Evolutionary conservation across 169 alveolate species (phyloP).

Genomic region (Plasmodium berghei): DNA sequence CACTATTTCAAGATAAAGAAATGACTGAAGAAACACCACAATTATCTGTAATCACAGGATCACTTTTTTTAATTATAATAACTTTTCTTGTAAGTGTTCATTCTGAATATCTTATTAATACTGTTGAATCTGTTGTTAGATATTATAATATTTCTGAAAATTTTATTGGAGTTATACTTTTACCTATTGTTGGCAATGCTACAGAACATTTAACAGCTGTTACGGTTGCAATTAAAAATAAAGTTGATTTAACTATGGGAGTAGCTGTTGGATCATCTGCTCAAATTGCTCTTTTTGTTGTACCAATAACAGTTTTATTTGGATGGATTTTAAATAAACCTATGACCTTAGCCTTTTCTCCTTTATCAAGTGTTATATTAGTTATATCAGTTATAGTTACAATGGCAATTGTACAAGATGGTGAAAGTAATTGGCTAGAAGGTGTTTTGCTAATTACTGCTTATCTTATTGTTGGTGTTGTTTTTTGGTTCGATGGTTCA

Average conservation of each 20-base stretch:
- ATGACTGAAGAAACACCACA: conserved; percentile 81
- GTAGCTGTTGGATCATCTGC: conserved; percentile 93
- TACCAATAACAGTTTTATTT: conserved; percentile 89
- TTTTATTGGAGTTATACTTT: conserved; percentile 91
- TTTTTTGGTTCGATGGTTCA: conserved; percentile 83
- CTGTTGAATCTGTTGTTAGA: conserved; percentile 84
- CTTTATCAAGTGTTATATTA: conserved; percentile 85
- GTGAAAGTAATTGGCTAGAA: conserved; percentile 91
- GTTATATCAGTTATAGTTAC: conserved; percentile 84
- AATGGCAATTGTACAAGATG: conserved; percentile 89
- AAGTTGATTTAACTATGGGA: conserved; percentile 91
- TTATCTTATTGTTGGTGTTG: conserved; percentile 87
- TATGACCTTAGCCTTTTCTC: conserved; percentile 87
- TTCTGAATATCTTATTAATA: conserved; percentile 83
- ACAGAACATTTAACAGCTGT: conserved; percentile 91
- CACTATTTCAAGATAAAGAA: conserved; percentile 83
- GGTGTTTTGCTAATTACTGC: conserved; percentile 89
- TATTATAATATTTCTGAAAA: conserved; percentile 83
- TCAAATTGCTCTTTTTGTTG: conserved; percentile 88
- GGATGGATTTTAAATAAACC: conserved; percentile 91
- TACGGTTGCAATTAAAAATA: conserved; percentile 89
- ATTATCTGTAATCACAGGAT: conserved; percentile 78
- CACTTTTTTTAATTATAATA: conserved; percentile 69
- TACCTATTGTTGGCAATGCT: conserved; percentile 92
- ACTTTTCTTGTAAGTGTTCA: conserved; percentile 76